Base-by-base conservation (phyloP, 1,284 basidiomycete genomes). In the Rhodotorula sp. region DNA sequence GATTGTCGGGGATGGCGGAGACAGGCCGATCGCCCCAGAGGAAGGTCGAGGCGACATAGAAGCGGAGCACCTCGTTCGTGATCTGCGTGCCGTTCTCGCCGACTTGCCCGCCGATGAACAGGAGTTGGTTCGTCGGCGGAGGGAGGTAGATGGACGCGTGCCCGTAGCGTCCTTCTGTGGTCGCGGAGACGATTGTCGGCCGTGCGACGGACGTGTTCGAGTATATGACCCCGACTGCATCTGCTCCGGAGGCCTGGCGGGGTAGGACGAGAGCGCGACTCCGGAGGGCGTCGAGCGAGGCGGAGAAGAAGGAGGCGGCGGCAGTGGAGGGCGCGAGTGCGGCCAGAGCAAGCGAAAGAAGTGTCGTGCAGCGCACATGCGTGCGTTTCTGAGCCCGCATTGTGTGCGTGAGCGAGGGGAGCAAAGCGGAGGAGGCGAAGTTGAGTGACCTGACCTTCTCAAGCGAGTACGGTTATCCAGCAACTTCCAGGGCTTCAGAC, bases 81-180 rank as follows among this genome's bases (percentile, higher is more conserved):
- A 77, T 68, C n/a, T 53, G 70, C 13, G 64, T 56, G 1, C 68
- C 65, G 26, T 60, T 31, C 66, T 54, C 40, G 20, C 50, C 71
- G 52, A 79, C 72, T 52, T 79, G 78, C 3, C 78, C 78, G 22
- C 78, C 78, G 15, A 79, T 69, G 31, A 79, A 63, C 30, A 78
- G 65, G 31, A 79, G 52, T 16, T 57, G 30, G 54, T 77, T 67
- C 1, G 53, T 22, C 11, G 70, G 34, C 16, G 61, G 47, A 0
- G 67, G 64, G 53, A 79, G 68, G 67, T 73, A 79, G 34, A 76
- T 61, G n/a, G 78, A 72, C 2, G 71, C 51, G 48, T 79, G 77
- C 13, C 79, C 79, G 74, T 78, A 80, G 24, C 78, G 71, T 5
- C 70, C 70, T 11, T 55, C 20, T 13, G 26, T 15, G 20, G 55